phyloP scores from a whole-genome alignment of 257 asterid species.

The Capsicum chinense region DNA sequence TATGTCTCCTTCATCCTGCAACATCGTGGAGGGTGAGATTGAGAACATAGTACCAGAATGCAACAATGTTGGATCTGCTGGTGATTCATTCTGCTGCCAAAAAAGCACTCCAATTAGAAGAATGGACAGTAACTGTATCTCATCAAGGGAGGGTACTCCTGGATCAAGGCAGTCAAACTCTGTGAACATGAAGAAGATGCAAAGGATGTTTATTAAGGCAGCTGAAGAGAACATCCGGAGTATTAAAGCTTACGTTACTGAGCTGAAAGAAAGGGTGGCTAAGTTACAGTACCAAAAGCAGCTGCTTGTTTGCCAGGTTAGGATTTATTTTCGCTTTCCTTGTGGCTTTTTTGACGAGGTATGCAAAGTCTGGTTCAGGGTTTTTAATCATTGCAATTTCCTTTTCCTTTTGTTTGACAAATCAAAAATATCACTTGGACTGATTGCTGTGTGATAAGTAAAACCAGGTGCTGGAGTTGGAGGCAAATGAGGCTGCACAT shows the following conservation, averaged over 20 bases:
- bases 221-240: conserved; percentile 87
- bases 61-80: conserved; percentile 36
- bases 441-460: background rate
- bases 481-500: conserved; percentile 61
- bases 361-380: background rate
- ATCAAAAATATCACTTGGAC: background rate
- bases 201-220: conserved; percentile 89
- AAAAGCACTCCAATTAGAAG: conserved; percentile 44
- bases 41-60: conserved; percentile 79
- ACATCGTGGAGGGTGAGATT: conserved; percentile 52
- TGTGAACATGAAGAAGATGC: conserved; percentile 81
- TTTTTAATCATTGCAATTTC: conserved; percentile 36
- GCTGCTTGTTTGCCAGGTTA: conserved; percentile 94
- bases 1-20: conserved; percentile 48
- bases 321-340: conserved; percentile 19
- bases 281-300: conserved; percentile 98
- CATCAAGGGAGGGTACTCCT: conserved; percentile 53
- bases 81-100: conserved; percentile 35
- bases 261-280: conserved; percentile 92
- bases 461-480: conserved; percentile 83
- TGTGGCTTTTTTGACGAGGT: background rate
- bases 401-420: conserved; percentile 12
- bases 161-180: conserved; percentile 62
- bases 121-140: conserved; percentile 44
- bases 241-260: conserved; percentile 84